Evolutionary conservation across 2,329 filamentous ascomycete species (phyloP).

Genomic region (Trichoderma atrobrunneum): DNA sequence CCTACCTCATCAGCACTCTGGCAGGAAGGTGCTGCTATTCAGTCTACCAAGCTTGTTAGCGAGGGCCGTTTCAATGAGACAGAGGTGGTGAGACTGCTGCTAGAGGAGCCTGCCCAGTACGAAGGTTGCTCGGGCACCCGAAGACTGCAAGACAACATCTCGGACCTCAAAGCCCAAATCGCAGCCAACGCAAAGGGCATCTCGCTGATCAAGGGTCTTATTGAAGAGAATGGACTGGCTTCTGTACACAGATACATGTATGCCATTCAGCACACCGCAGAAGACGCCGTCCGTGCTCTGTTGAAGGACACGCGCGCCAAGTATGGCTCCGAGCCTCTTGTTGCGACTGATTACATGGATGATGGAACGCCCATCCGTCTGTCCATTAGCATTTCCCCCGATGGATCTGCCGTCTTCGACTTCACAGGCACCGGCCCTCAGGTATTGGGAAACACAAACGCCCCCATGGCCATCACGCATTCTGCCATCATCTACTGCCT

Average conservation of each 20-base stretch:
- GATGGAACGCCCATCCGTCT: conserved; percentile 77
- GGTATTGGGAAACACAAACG: conserved; percentile 35
- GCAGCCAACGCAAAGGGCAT: conserved; percentile 86
- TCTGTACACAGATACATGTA: conserved; percentile 63
- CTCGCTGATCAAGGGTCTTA: conserved; percentile 66
- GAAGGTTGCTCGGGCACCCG: conserved; percentile 76
- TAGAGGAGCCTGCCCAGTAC: conserved; percentile 70
- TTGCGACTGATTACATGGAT: conserved; percentile 66
- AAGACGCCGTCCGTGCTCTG: conserved; percentile 62
- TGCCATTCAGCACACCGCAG: conserved; percentile 42
- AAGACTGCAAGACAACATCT: conserved; percentile 78
- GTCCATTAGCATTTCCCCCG: conserved; percentile 69
- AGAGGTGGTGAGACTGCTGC: conserved; percentile 67
- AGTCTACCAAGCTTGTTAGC: conserved; percentile 68
- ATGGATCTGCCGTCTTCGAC: conserved; percentile 70
- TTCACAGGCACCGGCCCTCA: conserved; percentile 34
- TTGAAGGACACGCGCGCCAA: conserved; percentile 23
- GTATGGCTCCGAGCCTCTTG: conserved; percentile 25
- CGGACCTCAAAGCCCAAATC: conserved; percentile 82
- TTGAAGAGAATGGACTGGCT: conserved; percentile 68
- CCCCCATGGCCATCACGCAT: conserved; percentile 34
- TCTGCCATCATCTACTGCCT: conserved; percentile 81
- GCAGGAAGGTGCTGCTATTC: conserved; percentile 64
- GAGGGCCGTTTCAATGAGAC: conserved; percentile 77
- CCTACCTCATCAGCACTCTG: conserved; percentile 65